Evolutionary conservation across 1,284 basidiomycete species (phyloP), one percentile per base, ranked within the genome.

Genomic region (Termitomyces sp.): DNA sequence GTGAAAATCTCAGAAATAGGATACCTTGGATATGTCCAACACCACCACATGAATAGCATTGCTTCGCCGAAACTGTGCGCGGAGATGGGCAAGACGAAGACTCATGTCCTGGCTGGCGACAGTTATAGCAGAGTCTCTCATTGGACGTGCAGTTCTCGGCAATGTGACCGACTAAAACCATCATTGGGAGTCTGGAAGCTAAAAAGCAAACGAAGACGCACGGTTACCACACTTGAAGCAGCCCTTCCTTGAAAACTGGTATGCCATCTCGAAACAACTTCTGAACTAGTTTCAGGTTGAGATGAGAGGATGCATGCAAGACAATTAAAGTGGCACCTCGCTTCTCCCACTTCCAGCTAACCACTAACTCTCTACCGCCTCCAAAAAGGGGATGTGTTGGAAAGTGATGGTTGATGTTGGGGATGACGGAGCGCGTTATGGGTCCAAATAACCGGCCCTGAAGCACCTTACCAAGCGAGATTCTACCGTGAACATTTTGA

Each of bases 81-180:
- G 91, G 92, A 62, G 84, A 83, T 42, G 91, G 88, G 70, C 93
- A 96, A 54, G 86, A 84, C 57, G 86, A 86, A 35, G 88, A 91
- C 72, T 95, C 92, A 66, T 95, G 93, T 21, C 91, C 92, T 13
- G 91, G 88, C 69, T 90, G 86, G 62, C 87, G 83, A 70, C 92
- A 95, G 70, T 94, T 95, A 76, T 93, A 95, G 75, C 92, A 95
- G 56, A 95, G 81, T 60, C 91, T 83, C 67, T 88, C 83, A 62
- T 88, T 86, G 57, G 88, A 90, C 50, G 89, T 80, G 69, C 92
- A 95, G 64, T 86, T 88, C 75, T 91, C 91, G 61, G 92, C 92
- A 65, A 93, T 88, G 72, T 94, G 92, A 48, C 91, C 92, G 66
- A 93, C 91, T 90, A 58, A 9, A 49, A 42, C 45, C 46, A 52